Conservation (phyloP, 768 basidiomycete species). For the Hebeloma cylindrosporum region DNA sequence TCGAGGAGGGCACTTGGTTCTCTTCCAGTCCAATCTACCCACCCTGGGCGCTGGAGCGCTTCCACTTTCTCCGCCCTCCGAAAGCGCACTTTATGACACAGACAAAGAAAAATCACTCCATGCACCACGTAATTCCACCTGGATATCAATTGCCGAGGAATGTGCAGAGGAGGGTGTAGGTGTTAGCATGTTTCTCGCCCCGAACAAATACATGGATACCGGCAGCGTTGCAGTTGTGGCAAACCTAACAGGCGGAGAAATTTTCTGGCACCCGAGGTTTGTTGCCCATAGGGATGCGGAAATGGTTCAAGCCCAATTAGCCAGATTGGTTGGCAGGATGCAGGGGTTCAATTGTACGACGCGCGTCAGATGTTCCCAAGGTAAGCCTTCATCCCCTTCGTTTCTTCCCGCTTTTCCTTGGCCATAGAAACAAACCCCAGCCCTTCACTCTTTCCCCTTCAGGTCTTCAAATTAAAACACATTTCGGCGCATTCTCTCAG, state of each 20-base stretch:
- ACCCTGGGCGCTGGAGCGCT: slow-evolving; percentile 74
- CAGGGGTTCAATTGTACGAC: slow-evolving; percentile 80
- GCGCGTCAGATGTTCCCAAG: slow-evolving; percentile 82
- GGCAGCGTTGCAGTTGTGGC: slow-evolving; percentile 81
- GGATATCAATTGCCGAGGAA: slow-evolving; percentile 84
- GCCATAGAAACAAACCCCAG: slow-evolving; percentile 21
- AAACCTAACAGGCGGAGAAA: slow-evolving; percentile 81
- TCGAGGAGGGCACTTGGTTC: slow-evolving; percentile 73
- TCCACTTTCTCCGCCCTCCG: slow-evolving; percentile 48
- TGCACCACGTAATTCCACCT: slow-evolving; percentile 70
- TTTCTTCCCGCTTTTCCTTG: slow-evolving; percentile 7
- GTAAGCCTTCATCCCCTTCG: slow-evolving; percentile 40
- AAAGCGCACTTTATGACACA: slow-evolving; percentile 72
- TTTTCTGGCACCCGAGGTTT: slow-evolving; percentile 94
- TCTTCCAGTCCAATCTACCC: slow-evolving; percentile 72
- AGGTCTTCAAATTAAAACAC: slow-evolving; percentile 66
- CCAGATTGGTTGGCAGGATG: slow-evolving; percentile 62
- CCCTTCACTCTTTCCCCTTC: slow-evolving; percentile 3
- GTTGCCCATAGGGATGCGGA: slow-evolving; percentile 62
- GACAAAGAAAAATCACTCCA: slow-evolving; percentile 87
- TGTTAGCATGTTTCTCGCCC: slow-evolving; percentile 85
- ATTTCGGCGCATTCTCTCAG: slow-evolving; percentile 74
- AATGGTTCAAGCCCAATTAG: slow-evolving; percentile 73
- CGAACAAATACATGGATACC: slow-evolving; percentile 77
- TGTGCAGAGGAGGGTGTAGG: slow-evolving; percentile 89